Evolutionary conservation across 805 yeast genomes (phyloP), one percentile per base, ranked within the genome.

Genomic region (Candida qinlingensis): DNA sequence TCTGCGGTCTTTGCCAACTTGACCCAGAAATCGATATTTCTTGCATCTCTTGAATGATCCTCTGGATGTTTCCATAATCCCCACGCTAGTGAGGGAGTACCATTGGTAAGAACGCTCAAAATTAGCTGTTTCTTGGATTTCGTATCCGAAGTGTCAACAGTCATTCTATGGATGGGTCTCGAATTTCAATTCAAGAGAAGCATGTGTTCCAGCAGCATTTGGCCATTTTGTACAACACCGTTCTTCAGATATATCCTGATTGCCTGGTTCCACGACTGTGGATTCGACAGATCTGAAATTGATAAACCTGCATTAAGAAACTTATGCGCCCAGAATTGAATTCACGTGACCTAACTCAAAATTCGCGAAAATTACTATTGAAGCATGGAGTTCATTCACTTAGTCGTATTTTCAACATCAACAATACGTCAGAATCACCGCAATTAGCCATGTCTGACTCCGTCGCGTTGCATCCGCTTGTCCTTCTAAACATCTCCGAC

Each of bases 21-120:
- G 10, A 60, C 61, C 72, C 72, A 68, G 51, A 66, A 65, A 30
- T 66, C 68, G 39, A 64, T 13, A 3, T 39, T 42, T 3, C 39
- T 39, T 4, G 38, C 38, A 5, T 25, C 29, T 29, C 43, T 39
- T 12, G 46, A 42, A 25, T 47, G 31, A 33, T 47, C 50, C 7
- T 39, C 37, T 8, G 40, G 40, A 11, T 47, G 27, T 35, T 31
- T 67, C 75, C 74, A 71, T 25, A 61, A 52, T 11, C 67, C 66
- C 39, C 61, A 64, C 49, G 55, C 53, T 47, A 57, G 58, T 5
- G 54, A 48, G 2, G 56, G 51, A 12, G 54, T 44, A 9, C 49
- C 67, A 69, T 68, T 67, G 36, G 62, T 65, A 44, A 68, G 64
- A 31, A 70, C 70, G 55, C 68, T 69, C 49, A 68, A 45, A 35